Percentiles rank a stretch among this genome's conserved stretches.
phyloP scores from a whole-genome alignment of 2,329 filamentous ascomycete species.

The Botrytis squamosa region DNA sequence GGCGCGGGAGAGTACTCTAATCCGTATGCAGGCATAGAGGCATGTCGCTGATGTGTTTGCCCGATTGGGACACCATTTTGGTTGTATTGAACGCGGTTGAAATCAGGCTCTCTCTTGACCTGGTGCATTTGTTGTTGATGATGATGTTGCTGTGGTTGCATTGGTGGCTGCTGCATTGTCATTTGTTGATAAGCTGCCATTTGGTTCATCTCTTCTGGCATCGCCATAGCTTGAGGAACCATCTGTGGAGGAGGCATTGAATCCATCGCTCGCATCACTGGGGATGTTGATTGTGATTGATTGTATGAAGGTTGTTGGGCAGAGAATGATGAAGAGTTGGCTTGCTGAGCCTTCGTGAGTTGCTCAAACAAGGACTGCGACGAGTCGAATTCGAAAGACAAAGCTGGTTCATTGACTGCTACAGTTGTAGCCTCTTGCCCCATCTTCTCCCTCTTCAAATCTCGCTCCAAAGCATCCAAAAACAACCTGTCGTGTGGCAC shows the following conservation, averaged over 20 bases:
- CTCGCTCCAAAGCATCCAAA: slow-evolving; percentile 93
- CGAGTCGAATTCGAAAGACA: slow-evolving; percentile 99
- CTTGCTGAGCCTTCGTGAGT: slow-evolving; percentile 98
- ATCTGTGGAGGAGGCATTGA: slow-evolving; percentile 91
- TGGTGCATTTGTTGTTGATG: slow-evolving; percentile 67
- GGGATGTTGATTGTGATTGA: slow-evolving; percentile 72
- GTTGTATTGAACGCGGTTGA: slow-evolving; percentile 79
- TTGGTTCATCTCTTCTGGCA: slow-evolving; percentile 61
- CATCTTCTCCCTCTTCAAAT: slow-evolving; percentile 99
- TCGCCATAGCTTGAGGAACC: slow-evolving; percentile 60
- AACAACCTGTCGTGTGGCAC: slow-evolving; percentile 97
- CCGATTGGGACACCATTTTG: slow-evolving; percentile 84
- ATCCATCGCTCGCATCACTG: slow-evolving; percentile 86
- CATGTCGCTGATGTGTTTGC: slow-evolving; percentile 85
- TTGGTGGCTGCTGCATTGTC: slow-evolving; percentile 59
- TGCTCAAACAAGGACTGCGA: slow-evolving; percentile 99
- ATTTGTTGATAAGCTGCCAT: slow-evolving; percentile 68
- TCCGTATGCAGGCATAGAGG: slow-evolving; percentile 94
- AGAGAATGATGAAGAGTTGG: slow-evolving; percentile 95
- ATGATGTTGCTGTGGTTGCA: slow-evolving; percentile 52
- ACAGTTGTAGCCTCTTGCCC: slow-evolving; percentile 95
- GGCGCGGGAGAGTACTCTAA: slow-evolving; percentile 98
- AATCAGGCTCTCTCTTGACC: slow-evolving; percentile 89
- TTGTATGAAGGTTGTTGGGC: slow-evolving; percentile 61
- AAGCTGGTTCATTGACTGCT: slow-evolving; percentile 91